A percentile compares a stretch with the other conserved stretches of the same genome.
These are phyloP conservation scores for Lagenidium giganteum DNA, from an alignment of 352 stramenopile species.

Conservation along the genomic window DNA sequence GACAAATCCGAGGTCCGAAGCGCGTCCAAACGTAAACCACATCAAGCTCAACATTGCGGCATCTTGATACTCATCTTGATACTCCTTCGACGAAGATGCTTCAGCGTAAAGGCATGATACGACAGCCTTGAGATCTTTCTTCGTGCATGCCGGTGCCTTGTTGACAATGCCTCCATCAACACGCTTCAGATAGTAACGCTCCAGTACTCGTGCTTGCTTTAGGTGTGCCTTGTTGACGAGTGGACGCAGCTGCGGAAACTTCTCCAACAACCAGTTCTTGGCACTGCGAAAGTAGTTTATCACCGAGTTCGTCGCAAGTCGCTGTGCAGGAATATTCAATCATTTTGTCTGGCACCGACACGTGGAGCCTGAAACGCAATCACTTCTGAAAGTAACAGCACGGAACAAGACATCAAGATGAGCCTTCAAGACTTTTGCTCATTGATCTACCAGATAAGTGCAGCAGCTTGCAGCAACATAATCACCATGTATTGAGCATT, in stretches of 20 bases:
- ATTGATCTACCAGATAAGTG: too few species aligned
- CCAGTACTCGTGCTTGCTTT: slow-evolving; percentile 3
- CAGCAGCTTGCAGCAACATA: too few species aligned
- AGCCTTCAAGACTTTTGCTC: too few species aligned
- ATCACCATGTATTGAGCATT: too few species aligned
- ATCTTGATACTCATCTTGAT: slow-evolving; percentile 18
- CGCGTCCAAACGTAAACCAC: slow-evolving; percentile 15
- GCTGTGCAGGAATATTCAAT: too few species aligned
- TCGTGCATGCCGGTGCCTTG: slow-evolving; percentile 6
- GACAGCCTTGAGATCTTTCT: slow-evolving; percentile 6
- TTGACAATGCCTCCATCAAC: slow-evolving; percentile 1
- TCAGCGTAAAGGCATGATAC: slow-evolving; percentile 19
- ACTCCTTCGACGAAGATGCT: too few species aligned
- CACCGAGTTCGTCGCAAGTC: slow-evolving; percentile 3
- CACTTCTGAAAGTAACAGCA: too few species aligned
- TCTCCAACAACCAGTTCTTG: slow-evolving; percentile 14
- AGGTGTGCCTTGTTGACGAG: slow-evolving; percentile 7
- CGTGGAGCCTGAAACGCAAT: too few species aligned
- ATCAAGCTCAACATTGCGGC: slow-evolving; percentile 10
- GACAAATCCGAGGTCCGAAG: slow-evolving; percentile 12
- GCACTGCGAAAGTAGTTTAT: slow-evolving; percentile 15
- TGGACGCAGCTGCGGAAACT: slow-evolving; percentile 5
- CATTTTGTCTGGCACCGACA: too few species aligned
- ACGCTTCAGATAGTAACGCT: neutral
- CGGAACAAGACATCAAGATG: too few species aligned